Evolutionary conservation across 805 yeast genomes (phyloP).

Genomic region (Schwanniomyces occidentalis): DNA sequence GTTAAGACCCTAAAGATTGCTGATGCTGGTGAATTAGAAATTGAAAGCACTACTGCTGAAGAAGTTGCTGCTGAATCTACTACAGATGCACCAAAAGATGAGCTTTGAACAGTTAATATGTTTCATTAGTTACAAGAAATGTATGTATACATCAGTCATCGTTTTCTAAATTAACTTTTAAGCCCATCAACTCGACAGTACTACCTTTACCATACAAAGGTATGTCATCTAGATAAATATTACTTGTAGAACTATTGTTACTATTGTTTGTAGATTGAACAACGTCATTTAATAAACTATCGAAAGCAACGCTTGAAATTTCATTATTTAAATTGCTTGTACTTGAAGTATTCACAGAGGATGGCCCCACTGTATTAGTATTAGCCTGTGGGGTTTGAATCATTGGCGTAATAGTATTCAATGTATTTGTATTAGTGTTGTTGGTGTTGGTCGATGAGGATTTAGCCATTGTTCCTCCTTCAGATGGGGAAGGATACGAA

Average conservation of each 20-base stretch:
- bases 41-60: slow-evolving; percentile 26
- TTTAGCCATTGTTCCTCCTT: slow-evolving; percentile 7
- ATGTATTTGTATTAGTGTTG: slow-evolving; percentile 11
- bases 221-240: slow-evolving; percentile 37
- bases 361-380: slow-evolving; percentile 5
- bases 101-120: slow-evolving; percentile 21
- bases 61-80: slow-evolving; percentile 1
- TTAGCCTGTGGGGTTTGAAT: slow-evolving; percentile 18
- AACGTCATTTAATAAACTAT: slow-evolving; percentile 28
- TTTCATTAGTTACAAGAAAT: too few species aligned
- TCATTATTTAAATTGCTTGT: slow-evolving; percentile 16
- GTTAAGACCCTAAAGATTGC: slow-evolving; percentile 60
- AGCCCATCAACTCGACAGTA: slow-evolving; percentile 37
- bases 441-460: slow-evolving; percentile 7
- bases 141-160: slow-evolving; percentile 4
- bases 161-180: slow-evolving; percentile 22
- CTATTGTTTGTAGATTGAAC: slow-evolving; percentile 12
- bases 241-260: slow-evolving; percentile 6
- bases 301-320: slow-evolving; percentile 31
- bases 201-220: slow-evolving; percentile 41
- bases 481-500: slow-evolving; percentile 18
- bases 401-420: slow-evolving; percentile 10
- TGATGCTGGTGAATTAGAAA: slow-evolving; percentile 67
- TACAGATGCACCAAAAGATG: slow-evolving; percentile 22
- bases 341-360: slow-evolving; percentile 1